Base-by-base conservation (phyloP, 257 asterid species). In the Nicotiana tabacum region DNA sequence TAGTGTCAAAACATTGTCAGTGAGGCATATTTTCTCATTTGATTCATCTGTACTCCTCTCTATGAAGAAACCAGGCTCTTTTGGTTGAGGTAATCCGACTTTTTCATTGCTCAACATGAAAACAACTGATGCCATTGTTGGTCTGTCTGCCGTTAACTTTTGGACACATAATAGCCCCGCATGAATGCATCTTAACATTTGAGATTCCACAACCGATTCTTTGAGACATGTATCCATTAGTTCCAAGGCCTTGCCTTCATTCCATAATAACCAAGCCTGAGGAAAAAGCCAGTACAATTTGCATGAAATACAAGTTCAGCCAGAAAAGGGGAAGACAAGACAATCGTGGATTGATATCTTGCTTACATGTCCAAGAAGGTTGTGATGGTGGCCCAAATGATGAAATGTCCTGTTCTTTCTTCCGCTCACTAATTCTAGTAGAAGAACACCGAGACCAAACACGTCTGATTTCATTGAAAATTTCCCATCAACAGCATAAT, bases 291-390 rank as follows among this genome's bases (percentile, higher is more conserved):
- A 53, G 57, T 53, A 13, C 57, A 3, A 13, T 53, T 53, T 53
- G 57, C 57, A 53, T 53, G 57, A 53, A 53, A 53, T 53, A 53
- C 57, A 53, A 53, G 57, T 53, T 53, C 46, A 66, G 16, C 37
- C 5, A n/a, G 57, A 39, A 74, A 39, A 21, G 15, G 32, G 8
- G n/a, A 43, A 18, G 37, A 27, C 13, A 43, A 18, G 37, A 27
- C 13, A 30, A 30, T 66, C 46, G 30, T 66, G 18, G 74, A 30
- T 37, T 30, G 15, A 24, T 11, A 13, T 24, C 5, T 32, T 77
- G n/a, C 21, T 30, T 78, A 78, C 82, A 78, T 78, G 82, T 60
- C 82, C 82, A 13, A 78, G 2, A n/a, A 78, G 82, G 30, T 78
- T 78, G 33, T 78, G 82, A 9, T 27, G 67, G 46, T 78, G 82